These are phyloP conservation scores for Coniochaeta ligniaria DNA, from an alignment of 2,329 filamentous ascomycete species.

Conservation along the genomic window DNA sequence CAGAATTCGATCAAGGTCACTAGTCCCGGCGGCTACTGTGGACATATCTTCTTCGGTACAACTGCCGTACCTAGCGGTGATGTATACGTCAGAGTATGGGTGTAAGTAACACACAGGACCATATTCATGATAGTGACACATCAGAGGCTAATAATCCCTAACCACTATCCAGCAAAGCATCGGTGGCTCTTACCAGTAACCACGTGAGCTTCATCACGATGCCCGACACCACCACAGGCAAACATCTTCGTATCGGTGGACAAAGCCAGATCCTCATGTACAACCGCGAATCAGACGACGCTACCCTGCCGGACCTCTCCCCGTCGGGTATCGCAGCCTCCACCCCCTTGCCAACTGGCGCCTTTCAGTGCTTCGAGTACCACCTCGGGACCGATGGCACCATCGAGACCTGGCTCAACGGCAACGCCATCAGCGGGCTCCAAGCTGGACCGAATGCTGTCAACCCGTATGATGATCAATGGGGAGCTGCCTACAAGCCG, in stretches of 20 bases:
- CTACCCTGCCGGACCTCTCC: constrained; percentile 28
- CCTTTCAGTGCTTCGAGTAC: constrained; percentile 56
- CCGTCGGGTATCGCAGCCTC: constrained; percentile 51
- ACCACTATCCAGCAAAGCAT: constrained; percentile 37
- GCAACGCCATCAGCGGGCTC: constrained; percentile 40
- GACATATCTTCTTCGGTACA: constrained; percentile 56
- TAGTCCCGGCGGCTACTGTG: constrained; percentile 46
- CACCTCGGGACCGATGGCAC: constrained; percentile 50
- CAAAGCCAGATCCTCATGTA: constrained; percentile 57
- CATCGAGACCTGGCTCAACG: constrained; percentile 55
- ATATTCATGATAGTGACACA: background rate
- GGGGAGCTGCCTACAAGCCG: constrained; percentile 42
- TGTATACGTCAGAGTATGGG: constrained; percentile 46
- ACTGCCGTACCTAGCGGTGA: constrained; percentile 47
- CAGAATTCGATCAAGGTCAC: constrained; percentile 46
- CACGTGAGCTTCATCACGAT: constrained; percentile 60
- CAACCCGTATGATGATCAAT: constrained; percentile 25
- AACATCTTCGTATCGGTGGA: constrained; percentile 56
- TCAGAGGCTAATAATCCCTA: constrained; percentile 6
- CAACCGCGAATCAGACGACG: constrained; percentile 39
- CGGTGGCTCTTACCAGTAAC: constrained; percentile 47
- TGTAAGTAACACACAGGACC: constrained; percentile 35
- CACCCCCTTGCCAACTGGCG: constrained; percentile 36
- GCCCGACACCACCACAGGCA: constrained; percentile 47
- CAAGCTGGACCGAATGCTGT: constrained; percentile 43